Evolutionary conservation across 495 filamentous ascomycete species (phyloP).

Genomic region (Glarea lozoyensis): DNA sequence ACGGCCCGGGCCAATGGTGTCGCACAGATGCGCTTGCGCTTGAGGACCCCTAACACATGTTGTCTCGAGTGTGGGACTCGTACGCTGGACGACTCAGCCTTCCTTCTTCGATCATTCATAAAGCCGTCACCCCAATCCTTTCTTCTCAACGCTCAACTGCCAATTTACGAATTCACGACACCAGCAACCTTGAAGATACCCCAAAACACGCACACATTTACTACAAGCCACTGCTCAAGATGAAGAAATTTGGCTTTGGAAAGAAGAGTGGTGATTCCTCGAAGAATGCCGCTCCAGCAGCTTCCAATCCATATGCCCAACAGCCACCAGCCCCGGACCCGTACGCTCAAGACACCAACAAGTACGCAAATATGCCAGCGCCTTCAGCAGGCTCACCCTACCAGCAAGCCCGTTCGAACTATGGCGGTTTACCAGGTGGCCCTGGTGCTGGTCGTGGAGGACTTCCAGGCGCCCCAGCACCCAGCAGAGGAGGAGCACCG

Average conservation of each 20-base stretch:
- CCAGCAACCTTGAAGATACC: too few relatives aligned
- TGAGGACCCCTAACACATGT: too few relatives aligned
- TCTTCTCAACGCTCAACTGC: too few relatives aligned
- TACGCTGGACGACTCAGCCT: too few relatives aligned
- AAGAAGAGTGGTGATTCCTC: constrained; percentile 51
- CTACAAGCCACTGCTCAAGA: too few relatives aligned
- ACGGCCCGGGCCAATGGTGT: too few relatives aligned
- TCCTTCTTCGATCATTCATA: too few relatives aligned
- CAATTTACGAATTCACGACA: too few relatives aligned
- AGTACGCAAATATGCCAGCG: constrained; percentile 34
- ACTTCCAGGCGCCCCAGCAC: constrained; percentile 30
- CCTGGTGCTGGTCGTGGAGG: constrained; percentile 15
- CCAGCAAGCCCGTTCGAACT: constrained; percentile 21
- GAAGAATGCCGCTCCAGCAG: constrained; percentile 47
- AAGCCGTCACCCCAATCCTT: too few relatives aligned
- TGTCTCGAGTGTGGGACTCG: too few relatives aligned
- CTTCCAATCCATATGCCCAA: constrained; percentile 61
- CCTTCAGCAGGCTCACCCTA: constrained; percentile 22
- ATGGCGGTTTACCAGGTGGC: constrained; percentile 13
- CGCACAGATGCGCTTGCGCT: too few relatives aligned
- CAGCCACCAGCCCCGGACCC: constrained; percentile 46
- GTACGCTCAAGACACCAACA: constrained; percentile 47
- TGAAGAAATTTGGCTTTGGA: constrained; percentile 58
- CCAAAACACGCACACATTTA: too few relatives aligned
- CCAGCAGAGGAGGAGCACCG: constrained; percentile 19